Evolutionary conservation across 768 basidiomycete species (phyloP), one percentile per base, ranked within the genome.

Genomic region (Collybia sordida): DNA sequence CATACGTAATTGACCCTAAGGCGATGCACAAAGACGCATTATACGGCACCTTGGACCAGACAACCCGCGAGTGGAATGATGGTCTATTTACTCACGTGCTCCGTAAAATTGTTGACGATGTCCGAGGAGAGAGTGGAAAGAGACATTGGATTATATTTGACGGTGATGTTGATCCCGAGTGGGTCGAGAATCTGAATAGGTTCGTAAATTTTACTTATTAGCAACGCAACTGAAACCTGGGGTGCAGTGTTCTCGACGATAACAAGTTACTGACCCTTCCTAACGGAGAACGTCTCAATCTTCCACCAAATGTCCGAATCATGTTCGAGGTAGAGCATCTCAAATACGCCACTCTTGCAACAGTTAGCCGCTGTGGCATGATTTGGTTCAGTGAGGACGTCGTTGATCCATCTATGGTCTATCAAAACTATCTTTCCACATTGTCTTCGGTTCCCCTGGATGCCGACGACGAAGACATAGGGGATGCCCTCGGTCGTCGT

Each of bases 131-230:
- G 70, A 97, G 93, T 65, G 79, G 83, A 15, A 98, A 96, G 72
- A 75, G 97, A 25, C 97, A 98, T 63, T 99, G 96, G 97, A 99
- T 99, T 59, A 90, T 99, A 52, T 99, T 99, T 55, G 97, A 99
- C 62, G 97, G 97, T 50, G 97, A 99, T 59, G 97, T 99, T 37
- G 97, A 99, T 75, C 97, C 96, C 0, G 97, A 99, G 70, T 98
- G 97, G 97, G 97, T 99, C 2, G 97, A 99, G 71, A 99, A 99
- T 69, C 70, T 99, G 70, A 99, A 99, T 72, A 98, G 95, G 97
- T 90, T 27, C 45, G 79, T 49, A 8, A 47, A 31, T 45, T 19
- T 28, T 22, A 15, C 50, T 56, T 25, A 37, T 18, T 27, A 24
- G 11, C 9, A 40, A 35, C 15, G 11, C 35, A 54, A 62, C 31